Percentiles rank a stretch among this genome's conserved stretches.
These are phyloP conservation scores for Ilex aquifolium DNA, from an alignment of 257 asterid genomes.

Conservation along the genomic window DNA sequence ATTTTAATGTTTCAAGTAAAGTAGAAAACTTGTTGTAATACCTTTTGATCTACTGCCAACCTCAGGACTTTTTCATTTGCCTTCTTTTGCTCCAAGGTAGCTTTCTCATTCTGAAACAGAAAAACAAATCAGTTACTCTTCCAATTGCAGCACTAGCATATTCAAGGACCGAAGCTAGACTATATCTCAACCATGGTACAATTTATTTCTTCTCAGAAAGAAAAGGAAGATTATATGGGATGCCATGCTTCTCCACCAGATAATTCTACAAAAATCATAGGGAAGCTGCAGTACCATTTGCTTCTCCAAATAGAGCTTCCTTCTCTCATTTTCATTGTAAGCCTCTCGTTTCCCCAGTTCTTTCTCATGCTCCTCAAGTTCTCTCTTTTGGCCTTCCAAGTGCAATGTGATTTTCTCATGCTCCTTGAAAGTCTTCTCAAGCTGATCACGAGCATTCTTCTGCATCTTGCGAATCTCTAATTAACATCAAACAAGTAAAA, in stretches of 20 bases:
- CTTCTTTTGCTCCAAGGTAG: not conserved
- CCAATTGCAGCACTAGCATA: not conserved
- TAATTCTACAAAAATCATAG: too few species aligned
- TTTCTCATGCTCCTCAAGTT: slow-evolving; percentile 26
- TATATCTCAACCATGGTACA: too few species aligned
- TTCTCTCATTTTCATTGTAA: slow-evolving; percentile 25
- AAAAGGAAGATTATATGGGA: too few species aligned
- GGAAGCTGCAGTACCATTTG: slow-evolving; percentile 22
- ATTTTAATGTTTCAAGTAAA: too few species aligned
- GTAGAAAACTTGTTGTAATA: not conserved
- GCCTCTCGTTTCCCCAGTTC: slow-evolving; percentile 44
- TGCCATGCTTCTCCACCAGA: too few species aligned
- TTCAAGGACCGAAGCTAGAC: not conserved
- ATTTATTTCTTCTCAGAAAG: too few species aligned
- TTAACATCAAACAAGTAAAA: not conserved
- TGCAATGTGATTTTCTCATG: slow-evolving; percentile 21
- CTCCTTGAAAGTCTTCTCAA: slow-evolving; percentile 18
- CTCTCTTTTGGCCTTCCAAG: slow-evolving; percentile 24
- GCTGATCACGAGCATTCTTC: slow-evolving; percentile 15
- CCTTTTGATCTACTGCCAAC: slow-evolving; percentile 49
- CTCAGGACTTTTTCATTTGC: slow-evolving; percentile 5
- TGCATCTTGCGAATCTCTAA: slow-evolving; percentile 24
- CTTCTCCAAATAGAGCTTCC: slow-evolving; percentile 27
- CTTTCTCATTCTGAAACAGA: slow-evolving; percentile 17
- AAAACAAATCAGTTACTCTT: not conserved